Evolutionary conservation across 495 filamentous ascomycete species (phyloP), one percentile per base, ranked within the genome.

Genomic region (Penicillium antarcticum): DNA sequence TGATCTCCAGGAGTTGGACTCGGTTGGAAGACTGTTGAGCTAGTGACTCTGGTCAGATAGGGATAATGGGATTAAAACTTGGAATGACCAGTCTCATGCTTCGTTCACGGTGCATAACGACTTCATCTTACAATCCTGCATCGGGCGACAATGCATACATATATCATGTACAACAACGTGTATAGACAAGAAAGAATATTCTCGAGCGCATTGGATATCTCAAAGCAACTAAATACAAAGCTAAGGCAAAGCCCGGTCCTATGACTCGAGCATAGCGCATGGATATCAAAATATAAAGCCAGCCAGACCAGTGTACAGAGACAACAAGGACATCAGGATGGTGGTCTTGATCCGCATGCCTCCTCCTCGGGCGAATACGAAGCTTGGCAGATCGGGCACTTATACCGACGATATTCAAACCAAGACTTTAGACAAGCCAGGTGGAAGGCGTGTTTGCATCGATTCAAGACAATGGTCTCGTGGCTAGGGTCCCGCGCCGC

Each of bases 401-500:
- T 58, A 40, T 67, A 70, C 31, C 55, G 62, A 14, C 58, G 50
- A 43, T 70, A 63, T 44, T 65, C 57, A 40, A 70, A 66, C 67
- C 65, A 72, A 35, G 66, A 64, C 8, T 55, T 58, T 5, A 72
- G 53, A 57, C 69, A 72, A 4, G 46, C 19, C 1, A 56, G 45
- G 29, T 72, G 69, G 40, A 72, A 72, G 16, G 60, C 63, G 42
- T 72, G 69, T 45, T 63, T 56, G 55, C 69, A 72, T 16, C 56
- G 53, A 19, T 60, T 69, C 12, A 72, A 45, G 4, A 72, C 56
- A 17, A 67, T 19, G 3, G 67, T 49, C 9, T 50, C 37, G 36
- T 50, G 61, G 14, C 52, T 42, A 29, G 9, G 42, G 37, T 19
- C 37, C 16, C 9, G 32, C 2, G 16, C 38, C 44, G 43, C 36